Evolutionary conservation across 2,329 filamentous ascomycete genomes (phyloP).

Genomic region (Chrysosporium queenslandicum): DNA sequence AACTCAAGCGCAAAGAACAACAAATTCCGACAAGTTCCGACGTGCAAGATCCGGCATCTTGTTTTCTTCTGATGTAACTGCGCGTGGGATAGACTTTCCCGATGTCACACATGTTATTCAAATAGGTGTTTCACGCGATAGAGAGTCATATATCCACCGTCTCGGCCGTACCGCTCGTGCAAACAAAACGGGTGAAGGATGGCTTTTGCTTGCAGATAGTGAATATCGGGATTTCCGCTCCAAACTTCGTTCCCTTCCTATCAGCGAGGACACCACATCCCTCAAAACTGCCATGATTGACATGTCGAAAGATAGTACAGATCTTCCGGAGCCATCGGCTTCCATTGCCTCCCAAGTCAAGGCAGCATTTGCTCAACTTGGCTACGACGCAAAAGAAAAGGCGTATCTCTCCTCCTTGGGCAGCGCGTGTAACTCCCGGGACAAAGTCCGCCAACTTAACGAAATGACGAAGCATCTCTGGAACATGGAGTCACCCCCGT

Average conservation of each 20-base stretch:
- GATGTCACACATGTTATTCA: constrained; percentile 72
- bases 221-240: constrained; percentile 44
- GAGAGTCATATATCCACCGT: constrained; percentile 67
- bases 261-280: constrained; percentile 37
- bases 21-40: constrained; percentile 63
- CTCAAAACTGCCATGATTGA: not conserved
- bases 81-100: constrained; percentile 75
- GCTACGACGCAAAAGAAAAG: constrained; percentile 34
- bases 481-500: constrained; percentile 3
- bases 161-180: constrained; percentile 64
- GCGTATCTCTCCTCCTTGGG: constrained; percentile 48
- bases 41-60: constrained; percentile 52
- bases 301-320: not conserved
- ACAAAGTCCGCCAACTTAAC: constrained; percentile 5
- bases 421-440: not conserved
- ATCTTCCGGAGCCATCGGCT: constrained; percentile 2
- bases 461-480: constrained; percentile 3
- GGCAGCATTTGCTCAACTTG: constrained; percentile 19
- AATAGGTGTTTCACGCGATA: constrained; percentile 52
- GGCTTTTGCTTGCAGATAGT: constrained; percentile 46
- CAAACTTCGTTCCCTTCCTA: constrained; percentile 45
- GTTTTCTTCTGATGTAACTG: constrained; percentile 70
- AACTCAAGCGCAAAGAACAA: constrained; percentile 58
- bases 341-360: constrained; percentile 30
- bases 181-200: constrained; percentile 53